A percentile compares a stretch with the other conserved stretches of the same genome.
Evolutionary conservation across 768 basidiomycete species (phyloP).

Genomic region (Russula lepida): DNA sequence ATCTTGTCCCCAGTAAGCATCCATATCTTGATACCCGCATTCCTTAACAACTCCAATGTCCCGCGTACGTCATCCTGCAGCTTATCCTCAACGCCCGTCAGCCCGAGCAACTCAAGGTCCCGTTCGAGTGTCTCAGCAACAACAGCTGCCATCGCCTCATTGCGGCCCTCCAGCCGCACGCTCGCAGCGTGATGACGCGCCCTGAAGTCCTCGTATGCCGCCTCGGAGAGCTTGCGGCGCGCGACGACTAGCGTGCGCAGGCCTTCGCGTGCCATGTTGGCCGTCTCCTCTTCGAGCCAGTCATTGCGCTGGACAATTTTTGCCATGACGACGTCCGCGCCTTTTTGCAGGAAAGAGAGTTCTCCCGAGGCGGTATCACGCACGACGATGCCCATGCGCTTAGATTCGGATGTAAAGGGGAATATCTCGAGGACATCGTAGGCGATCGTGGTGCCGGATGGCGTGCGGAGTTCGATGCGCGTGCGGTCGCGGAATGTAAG

Average conservation of each 20-base stretch:
- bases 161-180: conserved; percentile 66
- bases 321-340: conserved; percentile 97
- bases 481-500: conserved; percentile 86
- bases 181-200: conserved; percentile 67
- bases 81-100: conserved; percentile 99
- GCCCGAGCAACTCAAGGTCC: conserved; percentile 83
- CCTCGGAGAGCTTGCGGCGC: conserved; percentile 61
- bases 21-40: conserved; percentile 99
- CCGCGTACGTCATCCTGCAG: conserved; percentile 94
- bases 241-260: conserved; percentile 91
- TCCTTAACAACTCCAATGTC: conserved; percentile 85
- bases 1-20: conserved; percentile 99
- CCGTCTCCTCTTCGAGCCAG: conserved; percentile 98
- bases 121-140: conserved; percentile 73
- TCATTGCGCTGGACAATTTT: conserved; percentile 93
- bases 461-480: conserved; percentile 75
- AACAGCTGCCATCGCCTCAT: conserved; percentile 70
- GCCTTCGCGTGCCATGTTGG: conserved; percentile 97
- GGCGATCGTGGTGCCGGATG: conserved; percentile 49
- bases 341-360: conserved; percentile 89
- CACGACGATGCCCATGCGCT: conserved; percentile 97
- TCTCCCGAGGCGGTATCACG: conserved; percentile 69
- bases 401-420: conserved; percentile 97
- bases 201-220: conserved; percentile 69
- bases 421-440: conserved; percentile 93